A percentile compares a stretch with the other conserved stretches of the same genome.
Evolutionary conservation across 2,329 filamentous ascomycete species (phyloP).

Genomic region (Aspergillus quadricinctus): DNA sequence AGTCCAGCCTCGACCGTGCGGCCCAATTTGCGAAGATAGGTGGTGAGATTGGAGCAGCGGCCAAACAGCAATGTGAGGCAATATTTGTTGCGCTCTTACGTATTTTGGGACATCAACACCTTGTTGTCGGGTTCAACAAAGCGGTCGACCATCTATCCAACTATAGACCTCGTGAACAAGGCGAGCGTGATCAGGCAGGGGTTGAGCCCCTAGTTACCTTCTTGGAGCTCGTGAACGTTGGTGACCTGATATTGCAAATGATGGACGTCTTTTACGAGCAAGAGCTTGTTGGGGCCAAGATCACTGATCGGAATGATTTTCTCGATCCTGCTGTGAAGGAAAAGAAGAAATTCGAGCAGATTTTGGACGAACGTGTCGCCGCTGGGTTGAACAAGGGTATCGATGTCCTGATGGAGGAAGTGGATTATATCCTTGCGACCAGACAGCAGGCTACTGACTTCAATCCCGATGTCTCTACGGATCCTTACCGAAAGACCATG

Average conservation of each 20-base stretch:
- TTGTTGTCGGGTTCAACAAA: conserved; percentile 89
- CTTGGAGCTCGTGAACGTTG: conserved; percentile 94
- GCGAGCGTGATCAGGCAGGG: conserved; percentile 62
- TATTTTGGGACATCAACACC: conserved; percentile 78
- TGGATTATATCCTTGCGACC: conserved; percentile 89
- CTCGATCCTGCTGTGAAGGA: conserved; percentile 85
- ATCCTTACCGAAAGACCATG: conserved; percentile 31
- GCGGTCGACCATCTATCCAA: conserved; percentile 85
- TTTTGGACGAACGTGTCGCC: conserved; percentile 94
- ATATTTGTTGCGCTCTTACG: conserved; percentile 84
- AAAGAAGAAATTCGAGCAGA: conserved; percentile 98
- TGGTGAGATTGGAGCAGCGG: conserved; percentile 74
- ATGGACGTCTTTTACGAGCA: conserved; percentile 98
- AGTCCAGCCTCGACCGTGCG: conserved; percentile 79
- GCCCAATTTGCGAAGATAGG: conserved; percentile 77
- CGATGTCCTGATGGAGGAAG: conserved; percentile 96
- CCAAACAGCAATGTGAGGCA: conserved; percentile 79
- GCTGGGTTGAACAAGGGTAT: conserved; percentile 96
- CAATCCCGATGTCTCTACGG: conserved; percentile 59
- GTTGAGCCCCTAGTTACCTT: conserved; percentile 93
- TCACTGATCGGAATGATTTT: conserved; percentile 91
- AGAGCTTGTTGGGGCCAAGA: conserved; percentile 75
- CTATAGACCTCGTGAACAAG: conserved; percentile 77
- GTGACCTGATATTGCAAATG: conserved; percentile 97
- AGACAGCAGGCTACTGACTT: conserved; percentile 84